Evolutionary conservation across 2,329 filamentous ascomycete genomes (phyloP).

Genomic region (Microsporum ferrugineum): DNA sequence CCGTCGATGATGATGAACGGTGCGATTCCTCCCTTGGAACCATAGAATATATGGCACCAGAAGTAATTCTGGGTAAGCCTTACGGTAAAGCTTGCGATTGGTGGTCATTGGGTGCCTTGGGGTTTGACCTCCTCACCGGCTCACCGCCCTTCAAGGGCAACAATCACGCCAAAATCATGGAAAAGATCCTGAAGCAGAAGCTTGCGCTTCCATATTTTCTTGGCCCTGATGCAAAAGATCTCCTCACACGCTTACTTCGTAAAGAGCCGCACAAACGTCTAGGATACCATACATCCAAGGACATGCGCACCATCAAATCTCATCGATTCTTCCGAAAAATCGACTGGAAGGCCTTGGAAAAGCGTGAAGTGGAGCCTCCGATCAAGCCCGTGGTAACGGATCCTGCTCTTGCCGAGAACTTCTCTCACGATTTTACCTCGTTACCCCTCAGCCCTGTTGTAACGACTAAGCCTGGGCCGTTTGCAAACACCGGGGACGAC

Average conservation of each 20-base stretch:
- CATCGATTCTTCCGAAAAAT: constrained; percentile 97
- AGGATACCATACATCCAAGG: constrained; percentile 78
- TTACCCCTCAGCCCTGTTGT: constrained; percentile 66
- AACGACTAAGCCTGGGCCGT: constrained; percentile 22
- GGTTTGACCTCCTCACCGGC: constrained; percentile 85
- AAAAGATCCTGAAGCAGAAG: constrained; percentile 92
- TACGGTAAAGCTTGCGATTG: constrained; percentile 95
- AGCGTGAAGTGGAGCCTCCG: constrained; percentile 71
- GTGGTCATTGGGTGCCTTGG: constrained; percentile 94
- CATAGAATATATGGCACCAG: constrained; percentile 97
- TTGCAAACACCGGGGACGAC: constrained; percentile 18
- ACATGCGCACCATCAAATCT: constrained; percentile 71
- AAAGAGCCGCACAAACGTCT: constrained; percentile 89
- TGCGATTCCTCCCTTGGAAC: constrained; percentile 92
- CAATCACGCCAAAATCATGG: constrained; percentile 89
- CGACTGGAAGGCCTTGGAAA: constrained; percentile 79
- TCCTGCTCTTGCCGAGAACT: constrained; percentile 93
- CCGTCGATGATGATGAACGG: constrained; percentile 55
- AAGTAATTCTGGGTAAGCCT: constrained; percentile 74
- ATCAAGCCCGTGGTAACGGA: constrained; percentile 92
- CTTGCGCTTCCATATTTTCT: constrained; percentile 81
- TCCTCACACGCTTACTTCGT: constrained; percentile 76
- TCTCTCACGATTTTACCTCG: constrained; percentile 81
- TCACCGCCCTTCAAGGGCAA: constrained; percentile 79
- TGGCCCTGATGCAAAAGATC: constrained; percentile 81